These are phyloP conservation scores for Russula sp. DNA, from an alignment of 768 basidiomycete genomes.

Conservation along the genomic window DNA sequence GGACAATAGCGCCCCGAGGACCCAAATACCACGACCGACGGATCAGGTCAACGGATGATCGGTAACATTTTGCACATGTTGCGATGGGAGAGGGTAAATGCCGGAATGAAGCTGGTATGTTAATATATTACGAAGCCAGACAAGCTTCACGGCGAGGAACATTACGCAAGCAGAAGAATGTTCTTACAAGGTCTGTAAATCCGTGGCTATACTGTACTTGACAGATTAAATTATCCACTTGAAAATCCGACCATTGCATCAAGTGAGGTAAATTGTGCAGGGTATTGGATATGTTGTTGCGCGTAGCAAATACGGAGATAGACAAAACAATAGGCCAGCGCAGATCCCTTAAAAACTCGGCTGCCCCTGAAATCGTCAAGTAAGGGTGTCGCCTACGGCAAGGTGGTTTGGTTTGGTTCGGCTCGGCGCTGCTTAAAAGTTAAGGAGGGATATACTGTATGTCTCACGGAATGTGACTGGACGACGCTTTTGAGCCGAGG, in stretches of 20 bases:
- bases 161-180: not conserved
- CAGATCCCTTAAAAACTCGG: not conserved
- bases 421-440: not conserved
- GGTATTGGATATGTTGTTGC: not conserved
- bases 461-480: constrained; percentile 8
- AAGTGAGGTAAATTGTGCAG: not conserved
- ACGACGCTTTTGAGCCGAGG: not conserved
- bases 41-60: not conserved
- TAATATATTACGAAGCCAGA: not conserved
- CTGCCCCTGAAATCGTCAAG: not conserved
- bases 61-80: not conserved
- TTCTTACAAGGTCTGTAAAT: not conserved
- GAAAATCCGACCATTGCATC: not conserved
- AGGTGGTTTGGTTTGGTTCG: not conserved
- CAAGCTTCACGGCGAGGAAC: not conserved
- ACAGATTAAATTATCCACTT: not conserved
- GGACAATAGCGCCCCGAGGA: not conserved
- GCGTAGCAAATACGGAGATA: not conserved
- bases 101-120: not conserved
- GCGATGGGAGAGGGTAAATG: not conserved
- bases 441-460: not conserved
- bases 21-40: not conserved
- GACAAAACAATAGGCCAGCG: not conserved
- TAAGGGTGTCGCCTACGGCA: not conserved
- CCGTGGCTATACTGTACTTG: not conserved